phyloP scores from a whole-genome alignment of 2,329 filamentous ascomycete genomes.

The Ophiostoma quercus region DNA sequence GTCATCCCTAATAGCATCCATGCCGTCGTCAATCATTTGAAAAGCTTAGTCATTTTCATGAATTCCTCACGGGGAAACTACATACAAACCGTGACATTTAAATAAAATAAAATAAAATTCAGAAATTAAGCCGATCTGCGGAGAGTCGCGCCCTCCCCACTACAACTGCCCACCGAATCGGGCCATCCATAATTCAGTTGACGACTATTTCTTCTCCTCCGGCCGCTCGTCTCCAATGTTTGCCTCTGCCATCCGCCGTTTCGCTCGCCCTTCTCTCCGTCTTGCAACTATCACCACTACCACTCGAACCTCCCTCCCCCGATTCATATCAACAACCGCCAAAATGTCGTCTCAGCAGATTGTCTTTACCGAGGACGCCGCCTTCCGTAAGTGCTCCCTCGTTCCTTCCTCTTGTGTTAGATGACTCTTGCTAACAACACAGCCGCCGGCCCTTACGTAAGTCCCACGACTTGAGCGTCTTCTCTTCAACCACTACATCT shows the following conservation, averaged over 20 bases:
- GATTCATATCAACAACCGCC: conserved; percentile 32
- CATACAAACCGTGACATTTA: not conserved
- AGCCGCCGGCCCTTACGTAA: conserved; percentile 62
- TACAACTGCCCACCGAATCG: conserved; percentile 6
- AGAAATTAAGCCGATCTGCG: conserved; percentile 8
- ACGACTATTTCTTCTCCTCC: conserved; percentile 4
- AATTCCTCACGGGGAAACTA: not conserved
- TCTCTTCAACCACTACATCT: not conserved
- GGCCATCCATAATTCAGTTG: not conserved
- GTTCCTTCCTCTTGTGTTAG: not conserved
- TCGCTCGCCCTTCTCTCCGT: conserved; percentile 6
- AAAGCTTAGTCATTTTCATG: not conserved
- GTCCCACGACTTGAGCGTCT: conserved; percentile 29
- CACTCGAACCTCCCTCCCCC: not conserved
- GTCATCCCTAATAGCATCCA: too few species aligned
- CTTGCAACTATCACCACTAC: not conserved
- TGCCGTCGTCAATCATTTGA: not conserved
- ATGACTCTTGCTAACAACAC: conserved; percentile 12
- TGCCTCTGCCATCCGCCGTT: not conserved
- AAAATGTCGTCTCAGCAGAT: conserved; percentile 39
- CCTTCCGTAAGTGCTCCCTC: conserved; percentile 45
- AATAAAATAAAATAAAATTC: not conserved
- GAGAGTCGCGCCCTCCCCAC: not conserved
- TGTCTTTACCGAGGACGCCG: conserved; percentile 55
- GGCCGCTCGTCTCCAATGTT: not conserved